These are phyloP conservation scores for Epichloe sp. DNA, from an alignment of 2,329 filamentous ascomycete genomes.

Conservation along the genomic window DNA sequence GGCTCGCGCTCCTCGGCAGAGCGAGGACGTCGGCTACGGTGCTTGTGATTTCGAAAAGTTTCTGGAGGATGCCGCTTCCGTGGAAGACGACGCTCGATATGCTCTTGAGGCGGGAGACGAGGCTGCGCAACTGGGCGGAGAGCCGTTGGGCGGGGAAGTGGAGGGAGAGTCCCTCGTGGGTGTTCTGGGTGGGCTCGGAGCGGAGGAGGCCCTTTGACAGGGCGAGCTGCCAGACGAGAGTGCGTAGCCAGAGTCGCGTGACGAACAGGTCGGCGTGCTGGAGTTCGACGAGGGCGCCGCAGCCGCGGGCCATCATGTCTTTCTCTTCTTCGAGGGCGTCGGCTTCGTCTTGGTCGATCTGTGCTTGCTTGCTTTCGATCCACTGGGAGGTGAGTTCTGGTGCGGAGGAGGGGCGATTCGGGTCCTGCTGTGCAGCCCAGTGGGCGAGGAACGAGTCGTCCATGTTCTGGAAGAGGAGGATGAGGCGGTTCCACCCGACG, in stretches of 20 bases:
- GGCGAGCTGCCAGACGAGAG: conserved; percentile 28
- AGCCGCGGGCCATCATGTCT: conserved; percentile 13
- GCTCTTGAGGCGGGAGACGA: conserved; percentile 22
- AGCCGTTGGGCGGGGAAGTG: conserved; percentile 26
- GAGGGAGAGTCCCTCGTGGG: conserved; percentile 26
- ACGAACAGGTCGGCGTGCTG: conserved; percentile 28
- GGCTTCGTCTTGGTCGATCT: conserved; percentile 25
- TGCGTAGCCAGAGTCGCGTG: conserved; percentile 28
- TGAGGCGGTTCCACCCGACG: conserved; percentile 24
- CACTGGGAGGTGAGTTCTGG: conserved; percentile 21
- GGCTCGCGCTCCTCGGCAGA: conserved; percentile 28
- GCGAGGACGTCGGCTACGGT: conserved; percentile 46
- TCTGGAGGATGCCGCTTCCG: conserved; percentile 42
- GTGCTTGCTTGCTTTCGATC: conserved; percentile 27
- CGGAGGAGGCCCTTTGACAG: conserved; percentile 25
- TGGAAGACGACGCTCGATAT: conserved; percentile 37
- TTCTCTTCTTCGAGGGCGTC: conserved; percentile 16
- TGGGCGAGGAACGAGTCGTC: conserved; percentile 25
- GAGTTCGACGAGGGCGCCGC: conserved; percentile 21
- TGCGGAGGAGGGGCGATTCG: conserved; percentile 3
- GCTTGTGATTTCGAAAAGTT: conserved; percentile 47
- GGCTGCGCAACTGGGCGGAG: conserved; percentile 24
- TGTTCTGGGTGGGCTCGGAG: conserved; percentile 18
- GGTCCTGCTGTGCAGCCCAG: conserved; percentile 21
- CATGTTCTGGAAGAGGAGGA: conserved; percentile 24